Percentiles rank a stretch among this genome's conserved stretches.
phyloP scores from a whole-genome alignment of 305 asterid genomes.

The Solanum chacoense region DNA sequence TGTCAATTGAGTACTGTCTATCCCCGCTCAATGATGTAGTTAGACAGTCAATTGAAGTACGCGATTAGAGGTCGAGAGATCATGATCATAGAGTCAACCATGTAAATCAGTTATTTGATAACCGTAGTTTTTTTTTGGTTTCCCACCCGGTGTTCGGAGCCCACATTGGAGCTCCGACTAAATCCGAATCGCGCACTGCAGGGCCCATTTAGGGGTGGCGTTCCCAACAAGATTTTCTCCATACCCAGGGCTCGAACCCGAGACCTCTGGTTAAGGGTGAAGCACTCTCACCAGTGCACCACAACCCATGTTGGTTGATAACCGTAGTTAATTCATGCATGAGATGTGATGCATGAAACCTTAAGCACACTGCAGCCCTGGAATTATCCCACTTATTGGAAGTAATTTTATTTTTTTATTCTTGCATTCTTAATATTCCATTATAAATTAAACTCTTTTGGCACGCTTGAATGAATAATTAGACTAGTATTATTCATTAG shows the following conservation, averaged over 20 bases:
- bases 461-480: background rate
- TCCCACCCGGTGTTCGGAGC: background rate
- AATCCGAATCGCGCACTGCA: background rate
- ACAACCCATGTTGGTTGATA: background rate
- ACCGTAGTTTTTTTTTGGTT: background rate
- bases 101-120: background rate
- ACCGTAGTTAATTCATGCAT: background rate
- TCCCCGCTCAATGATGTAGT: background rate
- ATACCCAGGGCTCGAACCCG: background rate
- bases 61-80: background rate
- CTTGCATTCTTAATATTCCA: background rate
- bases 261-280: background rate
- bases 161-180: background rate
- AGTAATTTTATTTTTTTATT: background rate
- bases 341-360: background rate
- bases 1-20: background rate
- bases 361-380: background rate
- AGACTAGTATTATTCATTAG: background rate
- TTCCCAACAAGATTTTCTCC: background rate
- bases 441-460: background rate
- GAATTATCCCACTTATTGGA: background rate
- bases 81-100: background rate
- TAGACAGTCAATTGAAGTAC: background rate
- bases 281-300: background rate
- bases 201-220: background rate